These are phyloP conservation scores for Tricholoma sp. DNA, from an alignment of 768 basidiomycete genomes.

Conservation along the genomic window DNA sequence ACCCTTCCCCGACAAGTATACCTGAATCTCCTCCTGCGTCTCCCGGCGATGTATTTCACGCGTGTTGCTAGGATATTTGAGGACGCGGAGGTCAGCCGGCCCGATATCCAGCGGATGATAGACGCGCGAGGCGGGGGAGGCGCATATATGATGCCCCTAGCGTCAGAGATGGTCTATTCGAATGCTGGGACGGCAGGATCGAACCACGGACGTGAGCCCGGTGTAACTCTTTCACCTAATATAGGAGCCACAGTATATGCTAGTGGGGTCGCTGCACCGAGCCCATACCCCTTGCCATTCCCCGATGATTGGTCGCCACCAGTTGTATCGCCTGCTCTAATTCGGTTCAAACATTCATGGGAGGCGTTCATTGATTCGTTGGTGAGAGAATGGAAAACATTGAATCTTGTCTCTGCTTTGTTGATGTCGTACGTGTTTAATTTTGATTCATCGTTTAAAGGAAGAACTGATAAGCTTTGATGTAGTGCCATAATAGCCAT, in stretches of 20 bases:
- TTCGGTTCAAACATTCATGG: constrained; percentile 49
- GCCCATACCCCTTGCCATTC: constrained; percentile 33
- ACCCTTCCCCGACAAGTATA: constrained; percentile 33
- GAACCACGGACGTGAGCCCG: constrained; percentile 4
- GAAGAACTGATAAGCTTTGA: background rate
- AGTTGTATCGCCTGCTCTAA: constrained; percentile 55
- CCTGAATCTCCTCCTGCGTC: constrained; percentile 43
- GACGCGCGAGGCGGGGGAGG: constrained; percentile 12
- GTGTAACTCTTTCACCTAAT: constrained; percentile 14
- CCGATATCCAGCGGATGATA: constrained; percentile 58
- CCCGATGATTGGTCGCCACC: constrained; percentile 51
- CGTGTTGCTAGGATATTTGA: constrained; percentile 73
- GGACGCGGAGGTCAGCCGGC: constrained; percentile 72
- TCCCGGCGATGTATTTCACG: constrained; percentile 78
- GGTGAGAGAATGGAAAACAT: constrained; percentile 16
- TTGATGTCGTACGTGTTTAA: constrained; percentile 13
- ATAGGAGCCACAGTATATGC: constrained; percentile 23
- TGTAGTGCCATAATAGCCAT: constrained; percentile 17
- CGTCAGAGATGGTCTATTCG: constrained; percentile 7
- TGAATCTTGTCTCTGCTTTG: constrained; percentile 17
- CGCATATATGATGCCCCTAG: constrained; percentile 9
- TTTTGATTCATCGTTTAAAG: no score
- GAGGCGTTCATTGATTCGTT: constrained; percentile 18
- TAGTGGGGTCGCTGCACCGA: constrained; percentile 15
- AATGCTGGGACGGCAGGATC: constrained; percentile 8